Evolutionary conservation across 371 early-diverging fungal genomes (phyloP).

Genomic region (Mortierella sp.): DNA sequence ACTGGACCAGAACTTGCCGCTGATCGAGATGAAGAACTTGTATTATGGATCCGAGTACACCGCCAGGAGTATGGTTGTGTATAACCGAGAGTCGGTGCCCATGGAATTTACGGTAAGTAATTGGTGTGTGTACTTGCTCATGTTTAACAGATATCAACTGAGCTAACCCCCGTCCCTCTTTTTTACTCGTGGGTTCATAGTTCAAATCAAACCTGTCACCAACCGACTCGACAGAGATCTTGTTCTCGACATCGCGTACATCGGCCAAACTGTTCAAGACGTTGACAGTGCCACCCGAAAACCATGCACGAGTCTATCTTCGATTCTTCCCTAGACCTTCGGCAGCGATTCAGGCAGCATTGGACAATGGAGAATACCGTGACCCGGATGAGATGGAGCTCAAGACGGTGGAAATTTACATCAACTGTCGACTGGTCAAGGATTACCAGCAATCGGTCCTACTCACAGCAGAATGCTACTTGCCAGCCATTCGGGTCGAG

Average conservation of each 20-base stretch:
- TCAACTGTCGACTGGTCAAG: conserved; percentile 80
- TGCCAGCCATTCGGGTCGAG: conserved; percentile 59
- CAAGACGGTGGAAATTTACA: conserved; percentile 70
- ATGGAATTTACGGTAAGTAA: conserved; percentile 70
- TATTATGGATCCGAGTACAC: conserved; percentile 74
- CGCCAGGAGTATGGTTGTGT: conserved; percentile 71
- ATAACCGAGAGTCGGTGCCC: conserved; percentile 74
- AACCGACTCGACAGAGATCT: conserved; percentile 68
- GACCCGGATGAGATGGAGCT: conserved; percentile 58
- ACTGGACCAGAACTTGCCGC: conserved; percentile 57
- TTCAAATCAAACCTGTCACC: conserved; percentile 68
- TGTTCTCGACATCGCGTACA: conserved; percentile 78
- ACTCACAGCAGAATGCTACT: conserved; percentile 66
- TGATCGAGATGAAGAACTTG: conserved; percentile 70
- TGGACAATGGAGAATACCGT: conserved; percentile 40
- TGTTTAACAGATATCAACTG: not conserved
- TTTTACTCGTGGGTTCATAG: conserved; percentile 16
- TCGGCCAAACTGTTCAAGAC: conserved; percentile 72
- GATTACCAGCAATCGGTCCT: conserved; percentile 75
- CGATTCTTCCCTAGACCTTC: conserved; percentile 66
- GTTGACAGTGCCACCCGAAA: conserved; percentile 69
- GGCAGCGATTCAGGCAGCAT: conserved; percentile 41
- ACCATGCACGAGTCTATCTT: conserved; percentile 69
- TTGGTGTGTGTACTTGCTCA: no score
- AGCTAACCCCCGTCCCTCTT: not conserved